Conservation (phyloP, 1,284 basidiomycete genomes). For the Heterobasidion annosum region DNA sequence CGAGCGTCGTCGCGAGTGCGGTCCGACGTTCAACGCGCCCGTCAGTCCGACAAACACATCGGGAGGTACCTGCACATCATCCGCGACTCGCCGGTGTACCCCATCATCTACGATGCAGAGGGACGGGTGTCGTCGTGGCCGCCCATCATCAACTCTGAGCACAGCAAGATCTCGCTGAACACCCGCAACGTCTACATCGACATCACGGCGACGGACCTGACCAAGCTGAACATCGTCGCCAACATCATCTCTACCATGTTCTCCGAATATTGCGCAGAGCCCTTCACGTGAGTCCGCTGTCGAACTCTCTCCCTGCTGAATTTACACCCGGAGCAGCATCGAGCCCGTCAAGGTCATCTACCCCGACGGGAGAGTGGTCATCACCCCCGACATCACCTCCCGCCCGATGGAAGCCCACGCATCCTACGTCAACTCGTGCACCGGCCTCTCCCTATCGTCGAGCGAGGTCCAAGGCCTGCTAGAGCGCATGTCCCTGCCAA, state of each 20-base stretch:
- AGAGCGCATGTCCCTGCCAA: conserved; percentile 65
- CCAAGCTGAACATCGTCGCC: conserved; percentile 91
- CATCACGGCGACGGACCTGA: conserved; percentile 95
- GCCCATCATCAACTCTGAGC: conserved; percentile 96
- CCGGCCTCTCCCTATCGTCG: conserved; percentile 68
- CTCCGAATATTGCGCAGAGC: conserved; percentile 89
- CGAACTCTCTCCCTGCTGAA: not conserved
- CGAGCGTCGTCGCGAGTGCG: not conserved
- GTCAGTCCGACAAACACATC: conserved; percentile 88
- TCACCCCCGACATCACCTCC: conserved; percentile 79
- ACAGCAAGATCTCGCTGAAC: conserved; percentile 94
- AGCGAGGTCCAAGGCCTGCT: conserved; percentile 60
- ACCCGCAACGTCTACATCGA: conserved; percentile 97
- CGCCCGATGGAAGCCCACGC: conserved; percentile 70
- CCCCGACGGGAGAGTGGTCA: conserved; percentile 66
- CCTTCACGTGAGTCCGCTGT: conserved; percentile 67
- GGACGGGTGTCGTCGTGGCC: conserved; percentile 93
- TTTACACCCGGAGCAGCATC: conserved; percentile 42
- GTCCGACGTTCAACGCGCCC: conserved; percentile 1
- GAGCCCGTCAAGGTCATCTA: conserved; percentile 84
- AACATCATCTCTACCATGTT: conserved; percentile 97
- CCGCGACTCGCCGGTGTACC: conserved; percentile 91
- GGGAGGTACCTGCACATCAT: conserved; percentile 89
- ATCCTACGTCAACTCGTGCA: conserved; percentile 94
- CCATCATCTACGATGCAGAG: conserved; percentile 91